Conservation (phyloP, 441 rosid species). For the Arabidopsis lyrata region DNA sequence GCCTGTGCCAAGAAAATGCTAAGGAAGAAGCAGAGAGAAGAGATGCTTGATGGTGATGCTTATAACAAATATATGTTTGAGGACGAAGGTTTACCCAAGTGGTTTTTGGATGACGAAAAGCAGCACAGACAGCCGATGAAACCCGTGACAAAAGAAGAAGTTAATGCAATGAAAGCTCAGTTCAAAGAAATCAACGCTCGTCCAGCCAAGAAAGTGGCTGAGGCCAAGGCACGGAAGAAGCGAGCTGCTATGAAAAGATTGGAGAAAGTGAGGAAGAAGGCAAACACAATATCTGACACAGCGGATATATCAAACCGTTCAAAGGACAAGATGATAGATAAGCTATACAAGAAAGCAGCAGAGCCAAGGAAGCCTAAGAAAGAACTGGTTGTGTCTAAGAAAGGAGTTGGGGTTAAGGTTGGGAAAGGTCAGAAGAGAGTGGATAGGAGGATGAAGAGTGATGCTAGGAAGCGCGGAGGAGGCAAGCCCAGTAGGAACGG, state of each 20-base stretch:
- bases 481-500: constrained; percentile 63
- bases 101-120: constrained; percentile 91
- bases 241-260: constrained; percentile 69
- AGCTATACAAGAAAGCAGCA: constrained; percentile 76
- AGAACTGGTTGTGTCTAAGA: constrained; percentile 91
- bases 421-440: constrained; percentile 94
- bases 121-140: constrained; percentile 76
- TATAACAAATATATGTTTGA: constrained; percentile 82
- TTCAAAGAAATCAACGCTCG: constrained; percentile 92
- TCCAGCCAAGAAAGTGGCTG: constrained; percentile 95
- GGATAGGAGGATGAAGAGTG: constrained; percentile 86
- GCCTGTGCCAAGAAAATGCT: constrained; percentile 95
- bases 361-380: constrained; percentile 73
- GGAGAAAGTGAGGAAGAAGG: constrained; percentile 92
- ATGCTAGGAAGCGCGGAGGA: constrained; percentile 57
- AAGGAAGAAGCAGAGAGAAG: constrained; percentile 84
- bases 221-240: constrained; percentile 96
- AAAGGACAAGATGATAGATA: constrained; percentile 84
- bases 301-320: constrained; percentile 78
- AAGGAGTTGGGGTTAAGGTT: constrained; percentile 78
- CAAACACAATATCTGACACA: constrained; percentile 75
- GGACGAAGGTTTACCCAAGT: constrained; percentile 75
- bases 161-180: constrained; percentile 86
- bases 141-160: constrained; percentile 87
- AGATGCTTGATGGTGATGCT: constrained; percentile 75